Evolutionary conservation across 352 stramenopile genomes (phyloP), one percentile per base, ranked within the genome.

Genomic region (Globisporangium acanthophoron): DNA sequence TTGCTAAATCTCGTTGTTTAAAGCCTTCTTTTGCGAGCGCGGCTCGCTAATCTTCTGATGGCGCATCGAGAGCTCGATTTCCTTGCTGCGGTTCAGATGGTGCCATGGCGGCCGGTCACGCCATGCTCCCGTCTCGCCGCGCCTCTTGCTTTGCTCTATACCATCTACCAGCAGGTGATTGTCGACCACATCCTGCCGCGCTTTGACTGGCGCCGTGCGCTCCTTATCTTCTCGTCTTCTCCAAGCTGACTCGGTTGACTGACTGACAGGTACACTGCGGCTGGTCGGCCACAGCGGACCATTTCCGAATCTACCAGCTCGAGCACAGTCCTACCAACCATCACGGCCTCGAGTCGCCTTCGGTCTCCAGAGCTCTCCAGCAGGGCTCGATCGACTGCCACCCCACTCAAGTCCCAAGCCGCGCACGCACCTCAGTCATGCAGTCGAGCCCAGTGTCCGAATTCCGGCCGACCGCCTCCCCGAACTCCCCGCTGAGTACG

Each of bases 251-350:
- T 5, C 15, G 5, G 21, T 12, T 1, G 29, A 39, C 35, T 57
- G 13, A 20, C 40, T 46, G 41, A 47, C 16, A 7, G 12, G 43
- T 7, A 48, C 5, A 13, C 27, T 9, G 18, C 37, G 12, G 21
- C 27, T 5, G 13, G 29, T 12, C n/a, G 15, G n/a, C 18, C 31
- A 16, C 49, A 20, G 31, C 31, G 33, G 27, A 54, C 21, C 51
- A 56, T 35, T 56, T 35, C n/a, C 35, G 29, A 56, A 45, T 56
- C n/a, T 21, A 9, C 51, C 12, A 46, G 51, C 51, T 35, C 18
- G 6, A 46, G 31, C 31, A 37, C 31, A 37, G 31, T 37, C 1
- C 31, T 9, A 8, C 8, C 37, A 3, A 12, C 37, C 35, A 40
- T 13, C 37, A 41, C 7, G 37, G 3, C 12, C 37, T 41, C 37